Percentiles rank a stretch among this genome's conserved stretches.
Evolutionary conservation across 1,284 basidiomycete genomes (phyloP).

Genomic region (Melanopsichium pennsylvanicum): DNA sequence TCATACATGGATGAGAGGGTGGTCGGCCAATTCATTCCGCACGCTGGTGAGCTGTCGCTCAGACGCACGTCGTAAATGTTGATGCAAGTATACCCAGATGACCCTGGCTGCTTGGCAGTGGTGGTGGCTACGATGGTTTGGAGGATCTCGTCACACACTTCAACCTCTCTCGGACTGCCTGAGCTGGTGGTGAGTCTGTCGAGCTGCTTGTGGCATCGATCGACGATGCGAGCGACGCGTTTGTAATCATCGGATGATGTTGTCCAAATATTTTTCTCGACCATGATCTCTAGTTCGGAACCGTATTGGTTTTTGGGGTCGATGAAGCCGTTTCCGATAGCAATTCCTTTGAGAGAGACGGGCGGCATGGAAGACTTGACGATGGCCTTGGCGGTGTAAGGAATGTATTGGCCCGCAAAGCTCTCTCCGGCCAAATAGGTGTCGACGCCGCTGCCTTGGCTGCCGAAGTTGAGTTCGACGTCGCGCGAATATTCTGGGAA

Average conservation of each 20-base stretch:
- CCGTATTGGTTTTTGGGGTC: constrained; percentile 88
- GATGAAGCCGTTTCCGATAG: constrained; percentile 98
- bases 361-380: constrained; percentile 74
- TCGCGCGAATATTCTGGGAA: constrained; percentile 81
- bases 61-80: constrained; percentile 95
- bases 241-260: constrained; percentile 73
- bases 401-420: constrained; percentile 57
- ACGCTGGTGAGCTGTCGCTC: constrained; percentile 83
- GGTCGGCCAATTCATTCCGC: constrained; percentile 99
- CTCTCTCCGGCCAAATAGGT: constrained; percentile 18
- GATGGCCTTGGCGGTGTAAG: constrained; percentile 76
- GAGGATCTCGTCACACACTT: constrained; percentile 76
- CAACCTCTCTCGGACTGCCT: constrained; percentile 72
- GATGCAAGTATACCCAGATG: constrained; percentile 73
- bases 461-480: constrained; percentile 39
- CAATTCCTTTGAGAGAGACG: constrained; percentile 75
- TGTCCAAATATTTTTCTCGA: constrained; percentile 80
- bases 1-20: constrained; percentile 79
- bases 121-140: constrained; percentile 73
- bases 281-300: constrained; percentile 85
- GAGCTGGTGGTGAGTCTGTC: constrained; percentile 64
- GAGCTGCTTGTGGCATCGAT: constrained; percentile 72
- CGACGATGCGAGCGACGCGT: constrained; percentile 68
- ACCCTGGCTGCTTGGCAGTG: constrained; percentile 38
- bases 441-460: constrained; percentile 77